Percentiles rank a stretch among this genome's conserved stretches.
Evolutionary conservation across 108 stramenopile species (phyloP).

Genomic region (Fistulifera pelliculosa): DNA sequence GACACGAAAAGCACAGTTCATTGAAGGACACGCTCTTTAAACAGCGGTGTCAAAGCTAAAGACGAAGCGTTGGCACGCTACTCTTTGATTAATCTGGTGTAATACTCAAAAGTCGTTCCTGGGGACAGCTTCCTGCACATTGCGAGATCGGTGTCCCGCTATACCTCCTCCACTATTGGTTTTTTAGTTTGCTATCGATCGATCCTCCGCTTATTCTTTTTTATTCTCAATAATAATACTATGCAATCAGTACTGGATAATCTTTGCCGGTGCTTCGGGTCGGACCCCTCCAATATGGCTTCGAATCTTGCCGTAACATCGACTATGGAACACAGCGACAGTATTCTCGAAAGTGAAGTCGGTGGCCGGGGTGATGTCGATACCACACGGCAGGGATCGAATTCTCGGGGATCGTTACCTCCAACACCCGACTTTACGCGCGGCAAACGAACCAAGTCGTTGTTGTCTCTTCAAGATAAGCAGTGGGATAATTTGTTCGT

Average conservation of each 20-base stretch:
- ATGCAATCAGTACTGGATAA: slow-evolving; percentile 10
- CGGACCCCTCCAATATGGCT: neutral
- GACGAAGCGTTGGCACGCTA: no score
- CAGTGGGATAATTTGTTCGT: slow-evolving; percentile 15
- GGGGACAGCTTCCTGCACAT: no score
- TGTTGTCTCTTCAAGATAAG: slow-evolving; percentile 7
- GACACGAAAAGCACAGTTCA: no score
- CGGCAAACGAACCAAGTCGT: slow-evolving; percentile 4
- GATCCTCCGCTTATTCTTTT: no score
- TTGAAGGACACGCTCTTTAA: no score
- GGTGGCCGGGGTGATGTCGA: neutral
- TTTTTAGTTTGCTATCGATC: no score
- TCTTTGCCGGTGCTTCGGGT: slow-evolving; percentile 9
- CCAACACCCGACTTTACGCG: slow-evolving; percentile 4
- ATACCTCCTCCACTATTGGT: no score
- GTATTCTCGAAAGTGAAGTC: neutral
- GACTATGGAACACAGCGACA: slow-evolving; percentile 2
- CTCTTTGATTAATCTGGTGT: no score
- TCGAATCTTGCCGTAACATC: neutral
- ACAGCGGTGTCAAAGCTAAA: no score
- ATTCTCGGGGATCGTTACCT: neutral
- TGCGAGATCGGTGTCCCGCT: no score
- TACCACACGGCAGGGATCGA: neutral
- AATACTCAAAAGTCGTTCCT: no score
- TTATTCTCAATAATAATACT: neutral